phyloP scores from a whole-genome alignment of 345 rosid genomes.

The Murraya paniculata region DNA sequence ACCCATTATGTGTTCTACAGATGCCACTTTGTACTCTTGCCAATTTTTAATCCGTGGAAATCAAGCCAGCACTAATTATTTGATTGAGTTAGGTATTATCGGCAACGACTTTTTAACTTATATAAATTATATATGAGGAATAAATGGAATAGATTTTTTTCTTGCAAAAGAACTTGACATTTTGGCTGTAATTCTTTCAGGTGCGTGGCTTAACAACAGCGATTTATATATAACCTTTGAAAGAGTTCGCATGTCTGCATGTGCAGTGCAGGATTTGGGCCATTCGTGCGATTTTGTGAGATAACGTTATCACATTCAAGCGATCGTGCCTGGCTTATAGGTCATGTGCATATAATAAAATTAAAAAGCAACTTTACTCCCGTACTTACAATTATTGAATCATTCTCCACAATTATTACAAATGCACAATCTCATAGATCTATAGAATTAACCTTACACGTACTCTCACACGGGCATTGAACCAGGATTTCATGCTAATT shows the following conservation, averaged over 20 bases:
- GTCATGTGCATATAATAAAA: no score
- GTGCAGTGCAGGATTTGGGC: neutral
- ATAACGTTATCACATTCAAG: neutral
- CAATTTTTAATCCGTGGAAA: neutral
- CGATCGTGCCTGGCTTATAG: neutral
- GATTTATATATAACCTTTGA: no score
- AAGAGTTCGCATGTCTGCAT: neutral
- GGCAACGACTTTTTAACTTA: neutral
- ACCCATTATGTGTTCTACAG: neutral
- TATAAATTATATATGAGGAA: neutral
- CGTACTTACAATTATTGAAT: neutral
- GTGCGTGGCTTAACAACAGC: no score
- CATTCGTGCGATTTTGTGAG: neutral
- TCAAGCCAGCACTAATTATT: neutral
- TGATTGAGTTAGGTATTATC: slow-evolving; percentile 6
- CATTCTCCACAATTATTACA: neutral
- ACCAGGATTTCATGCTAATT: neutral
- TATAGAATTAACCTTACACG: neutral
- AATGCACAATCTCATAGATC: neutral
- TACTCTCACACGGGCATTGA: neutral
- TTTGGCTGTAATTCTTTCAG: no score
- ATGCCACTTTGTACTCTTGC: neutral
- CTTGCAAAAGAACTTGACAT: neutral
- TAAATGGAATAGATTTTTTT: neutral
- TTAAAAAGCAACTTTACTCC: neutral